These are phyloP conservation scores for Zymoseptoria crescenta DNA, from an alignment of 2,329 filamentous ascomycete genomes.

Conservation along the genomic window DNA sequence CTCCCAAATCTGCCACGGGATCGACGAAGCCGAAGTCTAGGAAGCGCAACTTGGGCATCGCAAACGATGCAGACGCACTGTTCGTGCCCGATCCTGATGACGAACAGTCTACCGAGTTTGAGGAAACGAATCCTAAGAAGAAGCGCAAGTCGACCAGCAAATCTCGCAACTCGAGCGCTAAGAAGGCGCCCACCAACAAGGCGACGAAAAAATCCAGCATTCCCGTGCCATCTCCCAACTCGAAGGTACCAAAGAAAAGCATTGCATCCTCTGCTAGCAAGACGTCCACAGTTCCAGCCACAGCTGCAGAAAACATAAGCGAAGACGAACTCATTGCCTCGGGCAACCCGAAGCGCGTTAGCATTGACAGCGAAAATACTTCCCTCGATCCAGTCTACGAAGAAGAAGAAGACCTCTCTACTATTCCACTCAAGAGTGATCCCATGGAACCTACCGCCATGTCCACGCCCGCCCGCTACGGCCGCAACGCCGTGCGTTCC, in stretches of 20 bases:
- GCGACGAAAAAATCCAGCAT: slow-evolving; percentile 3
- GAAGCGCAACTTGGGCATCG: slow-evolving; percentile 5
- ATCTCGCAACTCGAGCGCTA: slow-evolving; percentile 5
- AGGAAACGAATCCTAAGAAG: slow-evolving; percentile 18
- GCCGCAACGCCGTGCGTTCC: slow-evolving; percentile 13
- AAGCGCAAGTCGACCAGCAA: slow-evolving; percentile 26
- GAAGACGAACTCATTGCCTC: slow-evolving; percentile 19
- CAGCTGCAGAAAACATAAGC: slow-evolving; percentile 19
- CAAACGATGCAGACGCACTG: neutral
- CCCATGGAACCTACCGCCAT: slow-evolving; percentile 22
- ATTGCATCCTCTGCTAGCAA: neutral
- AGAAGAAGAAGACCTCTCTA: slow-evolving; percentile 24
- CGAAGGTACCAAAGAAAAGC: neutral
- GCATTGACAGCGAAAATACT: slow-evolving; percentile 21
- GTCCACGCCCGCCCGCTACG: slow-evolving; percentile 24
- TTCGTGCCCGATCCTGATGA: slow-evolving; percentile 1
- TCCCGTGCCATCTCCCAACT: neutral
- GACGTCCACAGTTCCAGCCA: neutral
- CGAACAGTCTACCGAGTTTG: slow-evolving; percentile 8
- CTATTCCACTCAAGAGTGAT: slow-evolving; percentile 19
- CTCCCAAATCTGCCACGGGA: slow-evolving; percentile 16
- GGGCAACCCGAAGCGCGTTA: slow-evolving; percentile 6
- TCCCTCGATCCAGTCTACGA: slow-evolving; percentile 29
- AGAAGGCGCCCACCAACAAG: slow-evolving; percentile 16
- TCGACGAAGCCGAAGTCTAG: slow-evolving; percentile 2